phyloP scores from a whole-genome alignment of 78 protist genomes.

The Polysphondylium violaceum region DNA sequence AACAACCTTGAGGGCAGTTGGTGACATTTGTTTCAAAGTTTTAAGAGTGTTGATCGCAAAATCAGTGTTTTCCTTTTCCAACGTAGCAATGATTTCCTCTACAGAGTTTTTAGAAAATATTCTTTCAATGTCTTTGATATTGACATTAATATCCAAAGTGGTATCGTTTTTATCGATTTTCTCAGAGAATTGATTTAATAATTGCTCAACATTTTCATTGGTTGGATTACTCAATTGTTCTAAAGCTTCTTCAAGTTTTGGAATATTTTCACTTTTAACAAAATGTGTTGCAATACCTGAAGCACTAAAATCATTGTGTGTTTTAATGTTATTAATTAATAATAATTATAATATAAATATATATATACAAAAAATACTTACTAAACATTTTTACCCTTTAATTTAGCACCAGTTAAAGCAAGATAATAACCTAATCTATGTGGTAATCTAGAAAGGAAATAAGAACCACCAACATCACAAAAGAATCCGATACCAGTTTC shows the following conservation, averaged over 20 bases:
- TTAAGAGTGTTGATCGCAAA: slow-evolving; percentile 39
- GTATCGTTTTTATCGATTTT: slow-evolving; percentile 2
- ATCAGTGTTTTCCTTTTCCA: slow-evolving; percentile 25
- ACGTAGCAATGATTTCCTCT: slow-evolving; percentile 8
- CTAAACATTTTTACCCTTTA: slow-evolving; percentile 46
- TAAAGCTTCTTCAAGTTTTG: neutral
- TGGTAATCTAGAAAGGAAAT: slow-evolving; percentile 45
- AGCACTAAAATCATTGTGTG: neutral
- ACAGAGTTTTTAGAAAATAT: slow-evolving; percentile 45
- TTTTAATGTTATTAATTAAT: neutral
- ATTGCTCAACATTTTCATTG: neutral
- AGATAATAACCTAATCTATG: slow-evolving; percentile 82
- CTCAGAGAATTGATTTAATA: neutral
- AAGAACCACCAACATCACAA: slow-evolving; percentile 89
- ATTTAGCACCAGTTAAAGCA: slow-evolving; percentile 88
- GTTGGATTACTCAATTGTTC: slow-evolving; percentile 10
- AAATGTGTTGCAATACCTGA: slow-evolving; percentile 74
- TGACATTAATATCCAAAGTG: neutral
- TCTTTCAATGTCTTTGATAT: slow-evolving; percentile 5
- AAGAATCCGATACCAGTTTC: slow-evolving; percentile 92
- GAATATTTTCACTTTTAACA: slow-evolving; percentile 8
- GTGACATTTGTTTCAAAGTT: slow-evolving; percentile 38
- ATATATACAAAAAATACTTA: neutral
- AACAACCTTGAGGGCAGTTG: slow-evolving; percentile 66
- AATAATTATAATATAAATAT: neutral